A percentile compares a stretch with the other conserved stretches of the same genome.
phyloP scores from a whole-genome alignment of 495 filamentous ascomycete species.

The Lindgomyces ingoldianus region DNA sequence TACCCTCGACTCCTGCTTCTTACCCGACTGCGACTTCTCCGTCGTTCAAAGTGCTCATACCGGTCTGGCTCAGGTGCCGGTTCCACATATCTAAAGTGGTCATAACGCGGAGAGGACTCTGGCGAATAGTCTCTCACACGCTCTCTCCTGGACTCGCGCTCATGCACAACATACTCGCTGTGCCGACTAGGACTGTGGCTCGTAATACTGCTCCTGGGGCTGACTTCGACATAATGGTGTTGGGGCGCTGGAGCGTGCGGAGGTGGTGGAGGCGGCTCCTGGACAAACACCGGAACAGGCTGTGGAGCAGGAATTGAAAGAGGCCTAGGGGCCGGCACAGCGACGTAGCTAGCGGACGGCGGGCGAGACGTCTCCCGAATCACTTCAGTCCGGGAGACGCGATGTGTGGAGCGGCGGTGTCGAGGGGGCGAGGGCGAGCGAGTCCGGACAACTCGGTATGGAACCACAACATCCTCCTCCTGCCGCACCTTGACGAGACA shows the following conservation, averaged over 20 bases:
- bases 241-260: slow-evolving; percentile 14
- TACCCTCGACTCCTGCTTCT: slow-evolving; percentile 34
- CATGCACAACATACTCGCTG: slow-evolving; percentile 38
- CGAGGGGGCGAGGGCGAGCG: slow-evolving; percentile 16
- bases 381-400: slow-evolving; percentile 29
- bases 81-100: slow-evolving; percentile 44
- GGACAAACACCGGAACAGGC: slow-evolving; percentile 39
- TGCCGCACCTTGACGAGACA: slow-evolving; percentile 46
- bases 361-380: slow-evolving; percentile 41
- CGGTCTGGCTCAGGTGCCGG: slow-evolving; percentile 29
- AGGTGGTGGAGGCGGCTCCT: slow-evolving; percentile 33
- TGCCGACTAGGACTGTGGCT: slow-evolving; percentile 20
- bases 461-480: slow-evolving; percentile 42
- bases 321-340: slow-evolving; percentile 16
- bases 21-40: slow-evolving; percentile 21
- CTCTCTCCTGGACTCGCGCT: slow-evolving; percentile 40
- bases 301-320: slow-evolving; percentile 36
- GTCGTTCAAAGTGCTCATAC: slow-evolving; percentile 23
- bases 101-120: slow-evolving; percentile 35
- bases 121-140: slow-evolving; percentile 35
- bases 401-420: slow-evolving; percentile 24
- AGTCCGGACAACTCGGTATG: slow-evolving; percentile 26
- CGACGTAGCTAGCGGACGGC: slow-evolving; percentile 24
- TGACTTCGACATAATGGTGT: slow-evolving; percentile 45
- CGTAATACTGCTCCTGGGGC: slow-evolving; percentile 33